These are phyloP conservation scores for Fragaria nilgerrensis DNA, from an alignment of 306 rosid species.

Conservation along the genomic window DNA sequence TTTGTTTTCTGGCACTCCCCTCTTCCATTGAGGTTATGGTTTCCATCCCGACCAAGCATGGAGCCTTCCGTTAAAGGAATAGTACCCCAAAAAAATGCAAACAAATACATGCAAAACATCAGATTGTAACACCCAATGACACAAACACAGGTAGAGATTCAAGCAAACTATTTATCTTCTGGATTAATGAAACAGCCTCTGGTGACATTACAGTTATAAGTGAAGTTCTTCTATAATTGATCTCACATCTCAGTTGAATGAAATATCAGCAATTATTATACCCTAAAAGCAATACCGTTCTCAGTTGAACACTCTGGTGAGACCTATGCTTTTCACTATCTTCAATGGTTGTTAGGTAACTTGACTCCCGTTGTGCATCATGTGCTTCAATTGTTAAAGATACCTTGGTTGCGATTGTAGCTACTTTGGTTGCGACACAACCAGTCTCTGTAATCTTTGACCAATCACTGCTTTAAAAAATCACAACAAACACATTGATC, in stretches of 20 bases:
- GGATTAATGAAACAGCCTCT: neutral
- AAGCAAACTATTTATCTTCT: neutral
- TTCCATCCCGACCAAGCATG: conserved; percentile 21
- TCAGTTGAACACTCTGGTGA: conserved; percentile 20
- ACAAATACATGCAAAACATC: neutral
- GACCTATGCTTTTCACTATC: conserved; percentile 18
- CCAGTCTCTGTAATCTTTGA: conserved; percentile 34
- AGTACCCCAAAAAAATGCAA: neutral
- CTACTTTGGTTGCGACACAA: neutral
- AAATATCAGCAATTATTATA: conserved; percentile 5
- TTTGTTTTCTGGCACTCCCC: conserved; percentile 22
- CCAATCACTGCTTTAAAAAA: conserved; percentile 38
- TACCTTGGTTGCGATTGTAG: conserved; percentile 22
- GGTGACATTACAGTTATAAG: neutral
- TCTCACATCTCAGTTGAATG: neutral
- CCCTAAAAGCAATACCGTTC: conserved; percentile 30
- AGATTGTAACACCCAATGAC: neutral
- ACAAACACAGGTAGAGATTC: conserved; percentile 11
- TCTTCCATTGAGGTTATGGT: conserved; percentile 21
- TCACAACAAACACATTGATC: conserved; percentile 10
- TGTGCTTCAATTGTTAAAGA: conserved; percentile 35
- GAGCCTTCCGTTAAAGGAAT: conserved; percentile 24
- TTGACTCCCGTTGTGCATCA: conserved; percentile 27
- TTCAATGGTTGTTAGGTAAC: conserved; percentile 23
- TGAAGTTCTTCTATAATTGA: neutral